phyloP scores from a whole-genome alignment of 2,329 filamentous ascomycete genomes.

The Pestalotiopsis sp. region DNA sequence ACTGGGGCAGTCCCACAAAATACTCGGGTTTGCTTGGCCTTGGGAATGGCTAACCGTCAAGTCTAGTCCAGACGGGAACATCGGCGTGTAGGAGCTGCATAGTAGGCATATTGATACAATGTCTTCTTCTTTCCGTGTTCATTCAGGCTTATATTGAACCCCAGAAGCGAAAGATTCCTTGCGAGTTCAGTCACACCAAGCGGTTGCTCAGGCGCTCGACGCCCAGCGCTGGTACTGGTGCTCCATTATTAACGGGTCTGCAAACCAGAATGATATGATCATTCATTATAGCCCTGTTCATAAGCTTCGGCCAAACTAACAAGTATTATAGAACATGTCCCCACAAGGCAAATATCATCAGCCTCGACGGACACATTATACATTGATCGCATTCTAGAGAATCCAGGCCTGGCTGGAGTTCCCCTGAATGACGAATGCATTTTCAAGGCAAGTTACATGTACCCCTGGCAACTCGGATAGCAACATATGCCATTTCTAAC shows the following conservation, averaged over 20 bases:
- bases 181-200: slow-evolving; percentile 11
- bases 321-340: neutral
- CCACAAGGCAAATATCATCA: neutral
- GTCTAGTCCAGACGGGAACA: neutral
- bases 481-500: neutral
- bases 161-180: slow-evolving; percentile 6
- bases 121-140: neutral
- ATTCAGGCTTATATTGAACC: neutral
- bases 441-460: neutral
- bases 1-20: neutral
- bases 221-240: neutral
- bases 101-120: neutral
- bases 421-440: slow-evolving; percentile 5
- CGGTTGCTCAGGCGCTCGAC: slow-evolving; percentile 7
- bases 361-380: neutral
- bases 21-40: neutral
- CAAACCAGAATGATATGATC: neutral
- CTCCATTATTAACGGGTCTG: neutral
- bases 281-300: neutral
- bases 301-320: neutral
- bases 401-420: slow-evolving; percentile 5
- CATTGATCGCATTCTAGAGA: slow-evolving; percentile 9
- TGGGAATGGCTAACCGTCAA: neutral
- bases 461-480: neutral
- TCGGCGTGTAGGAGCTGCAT: slow-evolving; percentile 5